These are phyloP conservation scores for Mucor racemosus DNA, from an alignment of 371 early-diverging fungal species.

Conservation along the genomic window DNA sequence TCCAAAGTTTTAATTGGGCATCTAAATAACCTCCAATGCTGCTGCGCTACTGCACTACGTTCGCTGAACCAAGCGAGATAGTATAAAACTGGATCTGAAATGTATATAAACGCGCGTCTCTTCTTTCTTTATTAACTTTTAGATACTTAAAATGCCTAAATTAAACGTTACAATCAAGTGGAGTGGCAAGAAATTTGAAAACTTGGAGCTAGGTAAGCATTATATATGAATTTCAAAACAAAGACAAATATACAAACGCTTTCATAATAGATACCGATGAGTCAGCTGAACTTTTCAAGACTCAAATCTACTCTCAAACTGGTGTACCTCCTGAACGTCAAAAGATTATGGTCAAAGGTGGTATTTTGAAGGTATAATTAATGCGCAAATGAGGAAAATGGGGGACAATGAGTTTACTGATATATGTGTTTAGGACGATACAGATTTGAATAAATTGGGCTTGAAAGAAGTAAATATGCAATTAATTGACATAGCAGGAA, in stretches of 20 bases:
- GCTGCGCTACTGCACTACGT: too few species aligned
- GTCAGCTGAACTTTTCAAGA: conserved; percentile 84
- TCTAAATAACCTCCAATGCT: too few species aligned
- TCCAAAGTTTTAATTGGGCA: too few species aligned
- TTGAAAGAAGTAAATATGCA: conserved; percentile 63
- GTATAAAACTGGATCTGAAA: not conserved
- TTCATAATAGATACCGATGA: conserved; percentile 63
- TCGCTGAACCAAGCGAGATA: too few species aligned
- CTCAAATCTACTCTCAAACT: conserved; percentile 90
- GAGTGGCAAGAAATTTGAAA: conserved; percentile 87
- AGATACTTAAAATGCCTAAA: conserved; percentile 37
- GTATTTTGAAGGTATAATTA: conserved; percentile 80
- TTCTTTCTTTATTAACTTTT: conserved; percentile 3
- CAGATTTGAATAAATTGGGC: conserved; percentile 67
- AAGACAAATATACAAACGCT: not conserved
- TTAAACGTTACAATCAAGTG: conserved; percentile 86
- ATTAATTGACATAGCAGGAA: not conserved
- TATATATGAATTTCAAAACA: not conserved
- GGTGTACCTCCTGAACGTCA: conserved; percentile 94
- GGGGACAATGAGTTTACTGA: not conserved
- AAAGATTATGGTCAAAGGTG: conserved; percentile 94
- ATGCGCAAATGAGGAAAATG: not conserved
- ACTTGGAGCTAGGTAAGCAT: conserved; percentile 67
- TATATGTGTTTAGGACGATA: conserved; percentile 64
- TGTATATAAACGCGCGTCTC: conserved; percentile 4